A percentile compares a stretch with the other conserved stretches of the same genome.
These are phyloP conservation scores for Euphorbia peplus DNA, from an alignment of 345 rosid genomes.

Conservation along the genomic window DNA sequence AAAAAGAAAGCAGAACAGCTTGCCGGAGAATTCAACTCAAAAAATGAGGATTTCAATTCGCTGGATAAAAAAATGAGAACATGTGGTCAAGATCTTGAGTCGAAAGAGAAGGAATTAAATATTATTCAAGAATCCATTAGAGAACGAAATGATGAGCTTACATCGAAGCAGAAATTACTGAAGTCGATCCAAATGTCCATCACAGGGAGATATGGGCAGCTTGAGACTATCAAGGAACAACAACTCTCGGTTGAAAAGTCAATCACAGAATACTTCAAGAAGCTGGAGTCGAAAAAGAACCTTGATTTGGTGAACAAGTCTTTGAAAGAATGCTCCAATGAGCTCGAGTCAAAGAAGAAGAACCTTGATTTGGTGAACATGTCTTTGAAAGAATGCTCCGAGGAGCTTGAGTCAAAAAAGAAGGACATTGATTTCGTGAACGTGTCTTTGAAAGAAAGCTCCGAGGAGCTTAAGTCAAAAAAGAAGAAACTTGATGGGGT, in stretches of 20 bases:
- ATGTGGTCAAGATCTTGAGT: no score
- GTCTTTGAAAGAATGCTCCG: background rate
- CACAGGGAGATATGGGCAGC: slow-evolving; percentile 16
- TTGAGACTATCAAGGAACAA: no score
- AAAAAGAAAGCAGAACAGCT: background rate
- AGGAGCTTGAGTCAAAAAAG: slow-evolving; percentile 22
- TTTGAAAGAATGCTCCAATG: slow-evolving; percentile 9
- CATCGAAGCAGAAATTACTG: slow-evolving; percentile 2
- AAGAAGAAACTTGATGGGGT: background rate
- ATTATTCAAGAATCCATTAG: slow-evolving; percentile 4
- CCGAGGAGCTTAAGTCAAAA: slow-evolving; percentile 3
- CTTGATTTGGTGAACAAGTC: background rate
- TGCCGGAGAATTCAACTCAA: slow-evolving; percentile 7
- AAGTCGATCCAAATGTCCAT: slow-evolving; percentile 4
- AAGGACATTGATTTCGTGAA: slow-evolving; percentile 11
- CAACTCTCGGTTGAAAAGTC: slow-evolving; percentile 3
- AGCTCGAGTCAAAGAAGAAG: slow-evolving; percentile 26
- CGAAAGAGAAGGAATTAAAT: slow-evolving; percentile 24
- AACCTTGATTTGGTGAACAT: background rate
- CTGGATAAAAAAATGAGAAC: no score
- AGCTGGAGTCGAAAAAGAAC: background rate
- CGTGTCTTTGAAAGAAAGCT: background rate
- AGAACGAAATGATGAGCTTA: slow-evolving; percentile 1
- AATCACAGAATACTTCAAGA: background rate
- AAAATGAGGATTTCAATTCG: no score